Percentiles rank a stretch among this genome's conserved stretches.
These are phyloP conservation scores for Lablab purpureus DNA, from an alignment of 306 rosid genomes.

Conservation along the genomic window DNA sequence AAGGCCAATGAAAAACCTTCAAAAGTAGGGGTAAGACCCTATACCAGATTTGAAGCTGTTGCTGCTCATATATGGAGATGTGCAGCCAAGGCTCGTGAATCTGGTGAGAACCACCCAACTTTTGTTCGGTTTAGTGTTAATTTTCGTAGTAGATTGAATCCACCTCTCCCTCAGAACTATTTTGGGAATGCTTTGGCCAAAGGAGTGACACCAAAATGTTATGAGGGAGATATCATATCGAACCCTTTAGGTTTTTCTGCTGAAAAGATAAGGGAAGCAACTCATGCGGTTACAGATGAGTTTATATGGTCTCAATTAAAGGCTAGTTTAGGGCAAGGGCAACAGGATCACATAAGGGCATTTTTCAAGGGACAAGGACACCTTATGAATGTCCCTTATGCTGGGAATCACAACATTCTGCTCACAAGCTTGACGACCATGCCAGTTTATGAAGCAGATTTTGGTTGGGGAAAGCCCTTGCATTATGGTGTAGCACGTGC, in stretches of 20 bases:
- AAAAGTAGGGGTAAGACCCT: conserved; percentile 4
- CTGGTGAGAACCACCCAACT: not conserved
- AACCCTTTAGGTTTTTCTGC: too few relatives aligned
- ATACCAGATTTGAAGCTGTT: conserved; percentile 32
- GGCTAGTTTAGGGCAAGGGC: not conserved
- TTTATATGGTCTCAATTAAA: too few relatives aligned
- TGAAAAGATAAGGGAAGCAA: not conserved
- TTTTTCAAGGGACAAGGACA: not conserved
- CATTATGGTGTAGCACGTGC: not conserved
- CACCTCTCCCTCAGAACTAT: conserved; percentile 30
- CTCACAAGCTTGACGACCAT: not conserved
- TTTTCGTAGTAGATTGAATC: not conserved
- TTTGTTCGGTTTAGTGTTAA: not conserved
- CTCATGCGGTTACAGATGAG: not conserved
- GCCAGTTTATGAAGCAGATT: not conserved
- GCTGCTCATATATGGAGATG: conserved; percentile 40
- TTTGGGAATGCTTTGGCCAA: conserved; percentile 29
- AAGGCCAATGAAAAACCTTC: not conserved
- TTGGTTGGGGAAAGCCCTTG: not conserved
- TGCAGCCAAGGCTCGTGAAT: conserved; percentile 21
- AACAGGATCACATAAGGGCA: not conserved
- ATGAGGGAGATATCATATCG: too few relatives aligned
- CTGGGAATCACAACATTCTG: not conserved
- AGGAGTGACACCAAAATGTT: not conserved
- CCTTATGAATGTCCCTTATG: too few relatives aligned